Evolutionary conservation across 495 filamentous ascomycete genomes (phyloP), one percentile per base, ranked within the genome.

Genomic region (Aspergillus indologenus): DNA sequence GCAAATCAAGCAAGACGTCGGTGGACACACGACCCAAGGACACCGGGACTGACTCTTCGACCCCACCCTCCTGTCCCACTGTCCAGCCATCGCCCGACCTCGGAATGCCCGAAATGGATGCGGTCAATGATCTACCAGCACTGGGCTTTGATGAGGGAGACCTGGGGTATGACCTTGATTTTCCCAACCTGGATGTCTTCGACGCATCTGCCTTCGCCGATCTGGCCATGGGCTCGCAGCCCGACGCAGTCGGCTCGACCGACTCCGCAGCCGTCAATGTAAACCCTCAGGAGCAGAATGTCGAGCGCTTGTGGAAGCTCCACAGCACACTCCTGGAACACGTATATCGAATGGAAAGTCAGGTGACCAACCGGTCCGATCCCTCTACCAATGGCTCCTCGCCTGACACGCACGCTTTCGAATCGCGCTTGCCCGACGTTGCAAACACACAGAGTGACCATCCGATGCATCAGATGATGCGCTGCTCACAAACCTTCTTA

Each of bases 131-230:
- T 7, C 29, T 54, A 7, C 52, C 52, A 44, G 34, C 17, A 18
- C 53, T 55, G 14, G 7, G 20, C 31, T 55, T 55, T 31, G 31
- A 43, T 40, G 31, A 44, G 34, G 53, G 34, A 15, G 23, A 34
- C 7, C 15, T 55, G n/a, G 53, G 14, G 29, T 43, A 45, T 17
- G n/a, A 55, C 44, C 34, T 43, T n/a, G 53, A 23, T 20, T 55
- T 55, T 24, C 18, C 34, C 7, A 45, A 55, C 18, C 2, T 55
- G 8, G 44, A 55, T 55, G 34, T 45, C 1, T 55, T 55, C 53
- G 34, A 55, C 34, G 12, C 53, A 12, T 43, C 53, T 20, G 20
- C 9, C 3, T 55, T 43, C 31, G 34, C 53, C n/a, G 53, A 55
- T 55, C 26, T 55, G 53, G 40, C 3, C 31, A 12, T 31, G 53